These are phyloP conservation scores for Porogramme epimiltina DNA, from an alignment of 1,284 basidiomycete genomes.

Conservation along the genomic window DNA sequence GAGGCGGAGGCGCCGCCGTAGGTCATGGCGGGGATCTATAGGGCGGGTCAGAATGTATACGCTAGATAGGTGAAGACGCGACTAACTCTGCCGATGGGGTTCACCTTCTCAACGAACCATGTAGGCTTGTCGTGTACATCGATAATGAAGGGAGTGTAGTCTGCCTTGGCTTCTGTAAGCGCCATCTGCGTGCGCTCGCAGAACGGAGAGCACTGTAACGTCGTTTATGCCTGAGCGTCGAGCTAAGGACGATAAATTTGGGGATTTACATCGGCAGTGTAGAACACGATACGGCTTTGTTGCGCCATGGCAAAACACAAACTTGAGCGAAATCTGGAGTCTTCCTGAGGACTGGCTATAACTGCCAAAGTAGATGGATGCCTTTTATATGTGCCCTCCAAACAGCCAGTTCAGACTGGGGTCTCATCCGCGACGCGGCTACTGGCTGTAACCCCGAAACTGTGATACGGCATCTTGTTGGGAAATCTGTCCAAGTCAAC, in stretches of 20 bases:
- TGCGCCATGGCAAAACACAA: constrained; percentile 8
- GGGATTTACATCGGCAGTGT: not conserved
- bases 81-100: constrained; percentile 33
- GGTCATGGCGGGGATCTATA: constrained; percentile 54
- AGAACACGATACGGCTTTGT: constrained; percentile 6
- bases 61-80: too few relatives aligned
- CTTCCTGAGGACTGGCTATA: too few relatives aligned
- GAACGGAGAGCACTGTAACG: not conserved
- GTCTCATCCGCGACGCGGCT: too few relatives aligned
- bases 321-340: too few relatives aligned
- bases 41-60: not conserved
- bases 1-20: constrained; percentile 56
- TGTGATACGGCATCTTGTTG: too few relatives aligned
- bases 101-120: constrained; percentile 30
- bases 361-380: too few relatives aligned
- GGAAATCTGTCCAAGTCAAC: too few relatives aligned
- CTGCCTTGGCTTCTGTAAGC: constrained; percentile 3
- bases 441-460: too few relatives aligned
- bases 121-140: constrained; percentile 32
- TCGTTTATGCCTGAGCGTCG: too few relatives aligned
- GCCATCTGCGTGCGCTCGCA: constrained; percentile 27
- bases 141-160: constrained; percentile 1
- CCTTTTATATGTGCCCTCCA: too few relatives aligned
- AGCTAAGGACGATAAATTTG: too few relatives aligned
- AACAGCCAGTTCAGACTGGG: too few relatives aligned